Percentiles rank a stretch among this genome's conserved stretches.
phyloP scores from a whole-genome alignment of 2,329 filamentous ascomycete genomes.

The Rachicladosporium sp. region DNA sequence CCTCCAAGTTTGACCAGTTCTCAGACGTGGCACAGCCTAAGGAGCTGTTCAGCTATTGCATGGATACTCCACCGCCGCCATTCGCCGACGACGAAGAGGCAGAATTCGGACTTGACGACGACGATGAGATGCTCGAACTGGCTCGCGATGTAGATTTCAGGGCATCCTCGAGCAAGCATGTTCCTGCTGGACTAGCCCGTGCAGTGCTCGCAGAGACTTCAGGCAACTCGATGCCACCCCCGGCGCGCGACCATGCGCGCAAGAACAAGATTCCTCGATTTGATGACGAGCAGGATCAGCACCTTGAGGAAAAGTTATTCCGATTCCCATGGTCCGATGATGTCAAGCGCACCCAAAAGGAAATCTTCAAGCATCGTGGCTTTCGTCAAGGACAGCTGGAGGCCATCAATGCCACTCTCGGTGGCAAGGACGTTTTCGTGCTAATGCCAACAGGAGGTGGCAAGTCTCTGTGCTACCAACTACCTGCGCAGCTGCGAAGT shows the following conservation, averaged over 20 bases:
- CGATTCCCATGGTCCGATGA: slow-evolving; percentile 70
- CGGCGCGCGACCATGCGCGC: slow-evolving; percentile 16
- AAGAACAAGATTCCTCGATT: slow-evolving; percentile 14
- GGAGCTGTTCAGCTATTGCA: slow-evolving; percentile 24
- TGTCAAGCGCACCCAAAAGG: slow-evolving; percentile 66
- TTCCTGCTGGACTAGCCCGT: slow-evolving; percentile 4
- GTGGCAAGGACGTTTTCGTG: slow-evolving; percentile 81
- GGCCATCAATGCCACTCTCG: slow-evolving; percentile 85
- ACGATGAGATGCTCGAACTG: slow-evolving; percentile 30
- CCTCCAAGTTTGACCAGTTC: slow-evolving; percentile 4
- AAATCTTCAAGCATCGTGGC: slow-evolving; percentile 70
- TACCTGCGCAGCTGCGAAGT: slow-evolving; percentile 71
- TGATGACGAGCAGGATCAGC: slow-evolving; percentile 10
- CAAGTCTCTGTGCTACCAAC: slow-evolving; percentile 92
- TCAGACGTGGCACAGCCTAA: slow-evolving; percentile 6
- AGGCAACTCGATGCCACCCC: slow-evolving; percentile 11
- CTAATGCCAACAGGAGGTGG: slow-evolving; percentile 97
- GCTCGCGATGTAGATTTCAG: slow-evolving; percentile 31
- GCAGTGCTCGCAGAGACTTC: slow-evolving; percentile 22
- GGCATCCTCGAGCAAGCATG: slow-evolving; percentile 11
- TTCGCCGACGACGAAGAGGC: slow-evolving; percentile 17
- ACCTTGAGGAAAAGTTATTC: slow-evolving; percentile 15
- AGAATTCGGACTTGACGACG: slow-evolving; percentile 23
- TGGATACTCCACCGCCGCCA: slow-evolving; percentile 25
- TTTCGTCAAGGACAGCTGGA: slow-evolving; percentile 89